Conservation (phyloP, 305 asterid species). For the Lippia alba region DNA sequence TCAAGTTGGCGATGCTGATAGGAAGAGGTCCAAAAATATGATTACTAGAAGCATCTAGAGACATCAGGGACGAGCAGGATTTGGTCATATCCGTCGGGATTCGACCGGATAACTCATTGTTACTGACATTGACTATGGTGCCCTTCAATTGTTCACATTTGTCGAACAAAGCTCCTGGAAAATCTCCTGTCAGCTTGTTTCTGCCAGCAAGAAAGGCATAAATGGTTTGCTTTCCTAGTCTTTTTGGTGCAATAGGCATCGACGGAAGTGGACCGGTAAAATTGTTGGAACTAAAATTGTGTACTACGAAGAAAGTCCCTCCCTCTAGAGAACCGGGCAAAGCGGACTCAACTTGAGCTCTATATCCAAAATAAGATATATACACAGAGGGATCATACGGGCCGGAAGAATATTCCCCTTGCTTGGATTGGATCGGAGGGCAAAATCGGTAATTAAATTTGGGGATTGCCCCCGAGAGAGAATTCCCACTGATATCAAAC, state of each 20-base stretch:
- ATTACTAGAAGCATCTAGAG: slow-evolving; percentile 78
- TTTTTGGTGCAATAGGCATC: slow-evolving; percentile 66
- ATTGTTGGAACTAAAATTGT: slow-evolving; percentile 75
- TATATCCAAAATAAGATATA: slow-evolving; percentile 52
- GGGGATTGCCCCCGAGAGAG: slow-evolving; percentile 78
- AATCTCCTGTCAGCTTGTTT: slow-evolving; percentile 70
- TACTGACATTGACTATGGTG: slow-evolving; percentile 60
- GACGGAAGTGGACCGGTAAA: slow-evolving; percentile 62
- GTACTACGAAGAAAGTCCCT: slow-evolving; percentile 52
- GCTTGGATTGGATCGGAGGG: slow-evolving; percentile 40
- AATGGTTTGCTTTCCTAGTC: slow-evolving; percentile 54
- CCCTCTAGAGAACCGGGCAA: slow-evolving; percentile 47
- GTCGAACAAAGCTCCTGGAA: slow-evolving; percentile 64
- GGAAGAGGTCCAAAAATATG: slow-evolving; percentile 68
- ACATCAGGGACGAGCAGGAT: slow-evolving; percentile 57
- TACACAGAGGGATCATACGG: slow-evolving; percentile 61
- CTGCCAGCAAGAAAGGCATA: slow-evolving; percentile 85
- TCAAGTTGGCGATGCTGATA: slow-evolving; percentile 57
- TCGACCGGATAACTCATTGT: slow-evolving; percentile 65
- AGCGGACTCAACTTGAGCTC: slow-evolving; percentile 47
- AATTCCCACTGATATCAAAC: slow-evolving; percentile 81
- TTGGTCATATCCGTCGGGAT: slow-evolving; percentile 57
- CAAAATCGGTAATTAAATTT: slow-evolving; percentile 52
- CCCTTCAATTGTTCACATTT: slow-evolving; percentile 66
- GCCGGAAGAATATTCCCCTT: slow-evolving; percentile 29